A percentile compares a stretch with the other conserved stretches of the same genome.
phyloP scores from a whole-genome alignment of 2,329 filamentous ascomycete species.

The Talaromyces islandicus region DNA sequence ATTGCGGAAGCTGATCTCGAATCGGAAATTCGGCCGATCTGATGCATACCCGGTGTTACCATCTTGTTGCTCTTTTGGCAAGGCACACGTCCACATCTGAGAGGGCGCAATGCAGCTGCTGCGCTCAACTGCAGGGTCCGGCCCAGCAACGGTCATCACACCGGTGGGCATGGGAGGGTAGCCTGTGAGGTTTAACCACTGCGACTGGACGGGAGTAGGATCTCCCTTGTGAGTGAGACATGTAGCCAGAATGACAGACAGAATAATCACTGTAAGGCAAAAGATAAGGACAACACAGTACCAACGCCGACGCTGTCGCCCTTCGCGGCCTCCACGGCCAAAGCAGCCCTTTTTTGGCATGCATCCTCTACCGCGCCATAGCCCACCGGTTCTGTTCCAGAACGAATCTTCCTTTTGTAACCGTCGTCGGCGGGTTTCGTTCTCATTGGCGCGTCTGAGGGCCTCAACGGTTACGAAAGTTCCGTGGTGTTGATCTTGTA shows the following conservation, averaged over 20 bases:
- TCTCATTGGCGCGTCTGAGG: slow-evolving; percentile 19
- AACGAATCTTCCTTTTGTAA: slow-evolving; percentile 62
- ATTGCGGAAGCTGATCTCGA: slow-evolving; percentile 64
- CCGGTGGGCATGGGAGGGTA: slow-evolving; percentile 85
- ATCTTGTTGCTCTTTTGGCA: slow-evolving; percentile 71
- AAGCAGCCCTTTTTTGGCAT: slow-evolving; percentile 60
- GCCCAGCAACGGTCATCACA: slow-evolving; percentile 68
- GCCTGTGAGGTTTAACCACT: slow-evolving; percentile 78
- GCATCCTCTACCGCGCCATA: slow-evolving; percentile 62
- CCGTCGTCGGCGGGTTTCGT: slow-evolving; percentile 49
- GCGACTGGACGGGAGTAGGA: slow-evolving; percentile 41
- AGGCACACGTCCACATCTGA: slow-evolving; percentile 77
- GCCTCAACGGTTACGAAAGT: slow-evolving; percentile 10
- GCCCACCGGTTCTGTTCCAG: slow-evolving; percentile 52
- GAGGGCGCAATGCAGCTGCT: slow-evolving; percentile 65
- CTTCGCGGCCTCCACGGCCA: slow-evolving; percentile 58
- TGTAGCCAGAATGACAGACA: slow-evolving; percentile 54
- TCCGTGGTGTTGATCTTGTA: background rate
- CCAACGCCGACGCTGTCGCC: slow-evolving; percentile 56
- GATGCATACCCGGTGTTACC: slow-evolving; percentile 53
- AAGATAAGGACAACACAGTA: slow-evolving; percentile 50
- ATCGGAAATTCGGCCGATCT: slow-evolving; percentile 69
- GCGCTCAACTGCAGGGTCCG: slow-evolving; percentile 59
- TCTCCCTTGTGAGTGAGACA: slow-evolving; percentile 46
- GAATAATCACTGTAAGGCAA: slow-evolving; percentile 50